Evolutionary conservation across 768 basidiomycete species (phyloP), one percentile per base, ranked within the genome.

Genomic region (Agaricus subrufescens): DNA sequence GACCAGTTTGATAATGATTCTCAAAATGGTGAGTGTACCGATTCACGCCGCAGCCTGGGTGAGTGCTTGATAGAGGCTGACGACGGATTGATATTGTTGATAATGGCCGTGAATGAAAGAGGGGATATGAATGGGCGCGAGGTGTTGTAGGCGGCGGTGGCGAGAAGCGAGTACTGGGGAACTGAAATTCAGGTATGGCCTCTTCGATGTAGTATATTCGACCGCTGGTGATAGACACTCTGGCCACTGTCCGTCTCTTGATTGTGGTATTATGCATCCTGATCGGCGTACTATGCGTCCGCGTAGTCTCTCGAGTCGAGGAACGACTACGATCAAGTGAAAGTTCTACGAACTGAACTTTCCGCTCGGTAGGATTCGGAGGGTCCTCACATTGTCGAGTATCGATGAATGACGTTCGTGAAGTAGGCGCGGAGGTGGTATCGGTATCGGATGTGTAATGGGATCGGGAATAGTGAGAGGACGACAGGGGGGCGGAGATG

Each of bases 151-250:
- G 39, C 11, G 54, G 54, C 26, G 55, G 55, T 15, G 55, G 55
- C 2, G 55, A 56, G 15, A 56, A 56, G 29, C 48, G 45, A 2
- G 55, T 50, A n/a, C 42, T 45, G 8, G 48, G 2, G 8, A 37
- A 26, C n/a, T 23, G 55, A 30, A n/a, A 44, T 38, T 34, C 44
- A 4, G 48, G 40, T 10, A 56, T 42, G 2, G 42, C 48, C 44
- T 56, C 55, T 19, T 56, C 27, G 40, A 50, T 29, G 14, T 50
- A 56, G n/a, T 56, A 56, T 15, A 56, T 42, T 45, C 50, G 38
- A 15, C 55, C 55, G 9, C 40, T 50, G 29, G 55, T 34, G 37
- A 34, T 30, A 10, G 55, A 56, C n/a, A 56, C 30, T 19, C 55
- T 50, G 4, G 42, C 55, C 23, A 56, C 48, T 2, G 30, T 50